Percentiles rank a stretch among this genome's conserved stretches.
Evolutionary conservation across 139 green algal species (phyloP).

Genomic region (Dunaliella primolecta): DNA sequence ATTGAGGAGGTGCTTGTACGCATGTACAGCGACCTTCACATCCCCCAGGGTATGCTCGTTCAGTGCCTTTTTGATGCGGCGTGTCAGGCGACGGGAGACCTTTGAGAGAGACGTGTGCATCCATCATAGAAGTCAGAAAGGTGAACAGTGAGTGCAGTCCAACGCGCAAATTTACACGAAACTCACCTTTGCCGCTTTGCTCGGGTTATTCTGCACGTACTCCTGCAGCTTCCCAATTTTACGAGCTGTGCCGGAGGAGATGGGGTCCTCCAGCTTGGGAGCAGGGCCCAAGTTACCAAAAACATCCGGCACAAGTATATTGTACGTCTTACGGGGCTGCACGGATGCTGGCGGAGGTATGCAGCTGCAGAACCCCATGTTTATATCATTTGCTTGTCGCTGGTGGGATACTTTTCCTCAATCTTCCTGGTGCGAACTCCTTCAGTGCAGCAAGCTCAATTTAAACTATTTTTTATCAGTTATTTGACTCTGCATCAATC

Average conservation of each 20-base stretch:
- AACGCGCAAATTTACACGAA: no score
- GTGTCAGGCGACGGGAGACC: constrained; percentile 51
- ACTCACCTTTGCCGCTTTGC: constrained; percentile 51
- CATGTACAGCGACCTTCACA: constrained; percentile 51
- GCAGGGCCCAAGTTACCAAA: constrained; percentile 29
- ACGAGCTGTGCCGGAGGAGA: constrained; percentile 29
- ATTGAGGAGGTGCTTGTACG: constrained; percentile 46
- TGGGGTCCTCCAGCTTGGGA: constrained; percentile 31
- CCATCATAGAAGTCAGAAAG: no score
- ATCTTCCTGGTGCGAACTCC: no score
- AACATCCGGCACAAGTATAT: constrained; percentile 50
- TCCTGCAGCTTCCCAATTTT: constrained; percentile 63
- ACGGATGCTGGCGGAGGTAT: constrained; percentile 52
- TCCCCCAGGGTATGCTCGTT: constrained; percentile 32
- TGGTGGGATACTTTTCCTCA: no score
- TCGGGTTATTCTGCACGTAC: constrained; percentile 52
- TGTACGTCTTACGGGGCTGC: constrained; percentile 58
- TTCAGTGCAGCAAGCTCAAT: not conserved
- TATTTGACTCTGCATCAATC: no score
- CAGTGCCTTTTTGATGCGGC: constrained; percentile 39
- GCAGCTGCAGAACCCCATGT: constrained; percentile 28
- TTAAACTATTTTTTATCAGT: not conserved
- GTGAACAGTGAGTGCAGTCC: no score
- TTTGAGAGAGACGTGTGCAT: constrained; percentile 15
- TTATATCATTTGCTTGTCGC: no score